Base-by-base conservation (phyloP, 177 flowering plant species). In the Tripterygium wilfordii region DNA sequence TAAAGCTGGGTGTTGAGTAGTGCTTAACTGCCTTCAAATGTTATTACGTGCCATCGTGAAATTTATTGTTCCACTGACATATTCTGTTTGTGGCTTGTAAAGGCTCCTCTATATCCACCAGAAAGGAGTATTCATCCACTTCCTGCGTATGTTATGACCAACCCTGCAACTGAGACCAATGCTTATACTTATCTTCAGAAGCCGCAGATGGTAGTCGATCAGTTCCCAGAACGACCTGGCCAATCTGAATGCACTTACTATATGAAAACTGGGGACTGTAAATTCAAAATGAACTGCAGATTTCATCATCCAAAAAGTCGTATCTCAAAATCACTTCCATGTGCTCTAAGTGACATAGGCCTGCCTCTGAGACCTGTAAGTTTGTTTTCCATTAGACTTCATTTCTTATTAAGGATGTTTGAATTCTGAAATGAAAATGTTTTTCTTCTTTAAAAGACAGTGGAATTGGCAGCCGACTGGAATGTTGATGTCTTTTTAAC, bases 331-430 rank as follows among this genome's bases (percentile, higher is more conserved):
- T 31, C 72, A 41, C 59, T 66, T 22, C 51, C 71, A 1, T 75
- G 65, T 35, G 17, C 56, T 44, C 74, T 88, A 42, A 88, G 78
- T 49, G 87, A 84, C 62, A 62, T 79, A 59, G 99, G 96, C 65
- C 66, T 92, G 56, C 96, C 96, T 3, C 43, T 84, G 19, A 80
- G 99, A 78, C 96, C 99, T 48, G 99, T 92, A 72, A 84, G 91
- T 77, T 67, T 16, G 27, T 42, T 30, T 8, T 49, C 51, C 41
- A 10, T 36, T 5, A 3, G 25, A 19, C 2, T 10, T 3, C 41
- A 4, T 7, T 10, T 37, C 18, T 15, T n/a, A n/a, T n/a, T n/a
- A n/a, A n/a, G n/a, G n/a, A n/a, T n/a, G n/a, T n/a, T n/a, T n/a
- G n/a, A n/a, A n/a, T n/a, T n/a, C n/a, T n/a, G n/a, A n/a, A n/a